Conservation (phyloP, 2,329 filamentous ascomycete genomes). For the Alternaria alternata region DNA sequence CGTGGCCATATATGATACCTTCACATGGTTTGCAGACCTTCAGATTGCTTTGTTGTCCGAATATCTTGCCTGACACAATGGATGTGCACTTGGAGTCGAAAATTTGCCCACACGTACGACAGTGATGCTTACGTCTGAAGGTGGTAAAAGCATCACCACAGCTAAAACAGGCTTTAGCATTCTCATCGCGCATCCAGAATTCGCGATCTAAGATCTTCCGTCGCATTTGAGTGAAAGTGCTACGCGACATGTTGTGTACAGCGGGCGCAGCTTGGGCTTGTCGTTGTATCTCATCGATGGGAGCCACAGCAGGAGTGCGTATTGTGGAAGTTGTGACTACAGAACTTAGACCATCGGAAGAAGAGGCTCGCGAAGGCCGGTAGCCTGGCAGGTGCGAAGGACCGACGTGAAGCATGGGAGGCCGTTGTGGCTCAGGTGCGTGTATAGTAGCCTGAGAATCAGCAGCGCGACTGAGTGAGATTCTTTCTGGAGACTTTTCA, state of each 20-base stretch:
- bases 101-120: slow-evolving; percentile 93
- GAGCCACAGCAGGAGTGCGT: slow-evolving; percentile 39
- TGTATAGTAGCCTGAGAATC: slow-evolving; percentile 35
- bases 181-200: slow-evolving; percentile 99
- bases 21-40: slow-evolving; percentile 94
- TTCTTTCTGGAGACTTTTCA: slow-evolving; percentile 35
- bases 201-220: slow-evolving; percentile 91
- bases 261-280: slow-evolving; percentile 31
- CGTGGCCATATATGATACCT: slow-evolving; percentile 86
- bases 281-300: slow-evolving; percentile 44
- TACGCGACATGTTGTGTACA: slow-evolving; percentile 51
- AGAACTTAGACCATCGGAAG: slow-evolving; percentile 55
- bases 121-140: slow-evolving; percentile 96
- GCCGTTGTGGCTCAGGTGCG: slow-evolving; percentile 45
- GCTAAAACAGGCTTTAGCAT: slow-evolving; percentile 94
- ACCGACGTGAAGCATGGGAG: slow-evolving; percentile 54
- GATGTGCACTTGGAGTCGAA: slow-evolving; percentile 97
- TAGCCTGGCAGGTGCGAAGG: slow-evolving; percentile 59
- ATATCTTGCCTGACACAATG: slow-evolving; percentile 85
- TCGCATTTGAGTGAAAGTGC: slow-evolving; percentile 67
- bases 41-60: slow-evolving; percentile 84
- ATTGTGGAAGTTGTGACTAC: slow-evolving; percentile 45
- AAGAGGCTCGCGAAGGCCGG: slow-evolving; percentile 56
- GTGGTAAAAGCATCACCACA: slow-evolving; percentile 91
- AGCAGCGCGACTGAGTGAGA: slow-evolving; percentile 30